Base-by-base conservation (phyloP, 306 rosid species). In the Lathyrus aphaca region DNA sequence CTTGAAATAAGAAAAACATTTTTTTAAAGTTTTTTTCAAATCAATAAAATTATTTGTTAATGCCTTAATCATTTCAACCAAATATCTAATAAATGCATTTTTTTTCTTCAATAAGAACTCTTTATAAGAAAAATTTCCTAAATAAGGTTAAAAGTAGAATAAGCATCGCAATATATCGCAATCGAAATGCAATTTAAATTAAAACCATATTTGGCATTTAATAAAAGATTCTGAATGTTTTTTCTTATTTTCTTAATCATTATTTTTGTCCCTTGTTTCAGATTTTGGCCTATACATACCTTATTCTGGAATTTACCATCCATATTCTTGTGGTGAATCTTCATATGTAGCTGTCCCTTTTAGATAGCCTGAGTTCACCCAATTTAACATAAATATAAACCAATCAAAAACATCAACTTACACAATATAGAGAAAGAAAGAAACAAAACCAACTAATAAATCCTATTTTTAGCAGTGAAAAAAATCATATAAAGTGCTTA, bases 291-390 rank as follows among this genome's bases (percentile, higher is more conserved):
- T 14, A 6, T 2, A 5, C 44, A 37, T 37, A 5, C 1, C 12
- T 60, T 68, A 42, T 72, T 44, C 29, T 17, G 17, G 63, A 58
- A 55, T 57, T 57, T 75, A 40, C 21, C 54, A 64, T 73, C 27
- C 55, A 30, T 55, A 55, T 74, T 56, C 65, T 58, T 37, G n/a
- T 59, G 74, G n/a, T 59, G 74, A 67, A 59, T 53, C 64, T 39
- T 59, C 64, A 49, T 25, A 76, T 59, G 0, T 59, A 76, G 25
- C 23, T 45, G 30, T 74, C 51, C 51, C 38, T 9, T 46, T 37
- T 58, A 10, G 60, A 68, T 53, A 53, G 15, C 59, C 6, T 5
- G 8, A 10, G 10, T 23, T 55, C 19, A 13, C 19, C 61, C 39
- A 66, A 67, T 25, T 57, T 74, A 4, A 4, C 44, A 45, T 12